phyloP scores from a whole-genome alignment of 768 basidiomycete genomes.

The Lactarius indigo region DNA sequence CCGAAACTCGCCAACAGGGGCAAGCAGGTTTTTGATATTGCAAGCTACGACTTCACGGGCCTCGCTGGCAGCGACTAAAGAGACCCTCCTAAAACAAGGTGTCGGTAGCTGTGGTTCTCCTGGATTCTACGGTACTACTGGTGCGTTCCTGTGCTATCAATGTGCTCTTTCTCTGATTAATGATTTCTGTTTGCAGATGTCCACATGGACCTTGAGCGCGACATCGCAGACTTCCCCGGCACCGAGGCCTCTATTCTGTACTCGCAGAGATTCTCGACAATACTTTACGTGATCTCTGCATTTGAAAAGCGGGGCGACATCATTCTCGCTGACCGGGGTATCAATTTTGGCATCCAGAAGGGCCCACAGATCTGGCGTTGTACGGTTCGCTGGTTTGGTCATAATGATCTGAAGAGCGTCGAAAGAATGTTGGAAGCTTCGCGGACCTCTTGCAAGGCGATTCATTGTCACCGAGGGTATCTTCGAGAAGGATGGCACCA shows the following conservation, averaged over 20 bases:
- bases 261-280: conserved; percentile 88
- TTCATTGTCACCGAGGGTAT: conserved; percentile 98
- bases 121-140: conserved; percentile 95
- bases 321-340: conserved; percentile 92
- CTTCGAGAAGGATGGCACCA: conserved; percentile 90
- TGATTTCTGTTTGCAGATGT: conserved; percentile 57
- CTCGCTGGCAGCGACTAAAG: conserved; percentile 89
- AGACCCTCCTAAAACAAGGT: conserved; percentile 83
- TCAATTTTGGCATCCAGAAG: conserved; percentile 94
- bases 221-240: conserved; percentile 64
- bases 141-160: conserved; percentile 44
- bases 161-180: background rate
- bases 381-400: conserved; percentile 93
- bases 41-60: conserved; percentile 89
- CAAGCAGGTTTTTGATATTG: conserved; percentile 78
- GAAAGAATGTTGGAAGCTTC: conserved; percentile 90
- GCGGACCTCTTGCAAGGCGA: conserved; percentile 74
- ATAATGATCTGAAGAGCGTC: conserved; percentile 88
- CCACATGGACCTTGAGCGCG: conserved; percentile 49
- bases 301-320: conserved; percentile 98
- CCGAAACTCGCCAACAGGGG: conserved; percentile 69
- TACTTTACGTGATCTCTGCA: conserved; percentile 91
- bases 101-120: conserved; percentile 95
- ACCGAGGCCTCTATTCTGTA: conserved; percentile 89
- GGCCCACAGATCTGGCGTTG: conserved; percentile 94